phyloP scores from a whole-genome alignment of 139 green algal species.

The Nannochloris sp. region DNA sequence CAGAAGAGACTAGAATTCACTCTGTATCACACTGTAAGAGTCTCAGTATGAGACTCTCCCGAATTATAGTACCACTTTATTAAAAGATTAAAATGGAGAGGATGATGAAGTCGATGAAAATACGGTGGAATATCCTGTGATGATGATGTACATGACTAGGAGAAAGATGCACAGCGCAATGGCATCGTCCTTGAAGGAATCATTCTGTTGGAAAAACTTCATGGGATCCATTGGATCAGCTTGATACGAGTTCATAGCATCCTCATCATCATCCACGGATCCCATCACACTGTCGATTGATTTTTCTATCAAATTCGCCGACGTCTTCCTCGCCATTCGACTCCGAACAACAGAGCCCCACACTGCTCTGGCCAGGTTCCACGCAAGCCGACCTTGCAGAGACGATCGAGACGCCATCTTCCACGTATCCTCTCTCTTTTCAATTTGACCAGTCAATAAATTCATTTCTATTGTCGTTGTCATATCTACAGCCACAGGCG shows the following conservation, averaged over 20 bases:
- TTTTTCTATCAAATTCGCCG: background rate
- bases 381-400: conserved; percentile 20
- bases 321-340: background rate
- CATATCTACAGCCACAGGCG: conserved; percentile 23
- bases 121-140: conserved; percentile 11
- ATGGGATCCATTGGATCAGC: conserved; percentile 38
- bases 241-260: background rate
- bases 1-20: too few species aligned
- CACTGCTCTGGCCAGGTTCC: conserved; percentile 6
- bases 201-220: conserved; percentile 45
- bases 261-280: conserved; percentile 17
- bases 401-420: conserved; percentile 28
- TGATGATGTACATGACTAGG: conserved; percentile 25
- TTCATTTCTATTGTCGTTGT: conserved; percentile 42
- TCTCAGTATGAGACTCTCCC: too few species aligned
- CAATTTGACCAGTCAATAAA: conserved; percentile 59
- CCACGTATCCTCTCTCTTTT: conserved; percentile 42
- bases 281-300: conserved; percentile 21
- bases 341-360: conserved; percentile 27
- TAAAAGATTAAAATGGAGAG: background rate
- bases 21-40: too few species aligned
- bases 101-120: background rate
- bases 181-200: conserved; percentile 25
- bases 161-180: conserved; percentile 13
- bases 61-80: too few species aligned